Base-by-base conservation (phyloP, 1,139 yeast species). In the Trichomonascaceae sp. region DNA sequence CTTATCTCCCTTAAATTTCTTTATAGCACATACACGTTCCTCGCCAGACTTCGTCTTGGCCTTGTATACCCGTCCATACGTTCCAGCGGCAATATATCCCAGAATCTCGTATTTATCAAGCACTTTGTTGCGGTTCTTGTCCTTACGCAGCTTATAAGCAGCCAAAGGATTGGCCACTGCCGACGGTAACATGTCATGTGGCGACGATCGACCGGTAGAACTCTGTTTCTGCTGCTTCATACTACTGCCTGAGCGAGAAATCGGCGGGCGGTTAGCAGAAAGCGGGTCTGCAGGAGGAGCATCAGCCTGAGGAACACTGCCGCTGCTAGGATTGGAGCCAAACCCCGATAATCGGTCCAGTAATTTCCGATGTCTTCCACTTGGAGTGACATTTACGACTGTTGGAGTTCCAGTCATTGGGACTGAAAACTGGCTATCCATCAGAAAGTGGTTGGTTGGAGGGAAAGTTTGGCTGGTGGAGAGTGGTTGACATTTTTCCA, bases 71-170 rank as follows among this genome's bases (percentile, higher is more conserved):
- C 95, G 63, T 24, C 99, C 99, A 69, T 93, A 93, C 0, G 99
- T 93, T 43, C 99, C 99, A 0, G 99, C 96, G 0, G 99, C 99
- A 58, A 93, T 95, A 70, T 93, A 93, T 0, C 99, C 99, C 36
- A 89, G 74, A 58, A 95, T 86, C 59, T 86, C 91, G 69, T 91
- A 93, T 61, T 85, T 85, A 49, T 86, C 84, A 30, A 89, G 72
- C 2, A 93, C 96, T 5, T 88, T 83, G 46, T 81, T 78, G 54
- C 96, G 73, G 3, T 81, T 73, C 39, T 79, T 70, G 66, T 89
- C 96, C 65, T 85, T 85, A 46, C 97, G 78, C 54, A 63, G 61
- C 56, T 69, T 69, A 57, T 70, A 71, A 22, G 65, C 63, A 13
- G 68, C 70, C 60, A 71, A 60, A 22, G 74, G 74, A 51, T 66